Conservation (phyloP, 2,329 filamentous ascomycete species). For the Colletotrichum liriopes region DNA sequence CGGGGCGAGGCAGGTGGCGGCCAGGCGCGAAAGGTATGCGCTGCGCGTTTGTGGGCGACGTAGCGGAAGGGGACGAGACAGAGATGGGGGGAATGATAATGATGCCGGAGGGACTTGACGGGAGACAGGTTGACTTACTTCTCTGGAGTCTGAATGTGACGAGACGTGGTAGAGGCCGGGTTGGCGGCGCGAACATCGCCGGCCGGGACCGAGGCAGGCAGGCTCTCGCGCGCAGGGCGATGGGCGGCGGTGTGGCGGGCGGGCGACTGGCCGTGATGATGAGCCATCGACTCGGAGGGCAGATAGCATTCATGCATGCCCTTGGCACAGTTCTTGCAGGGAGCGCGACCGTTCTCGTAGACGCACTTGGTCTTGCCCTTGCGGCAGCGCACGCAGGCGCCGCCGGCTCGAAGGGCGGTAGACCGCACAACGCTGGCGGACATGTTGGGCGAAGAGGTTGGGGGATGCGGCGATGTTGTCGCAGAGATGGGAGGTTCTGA, state of each 20-base stretch:
- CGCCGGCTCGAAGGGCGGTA: slow-evolving; percentile 73
- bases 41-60: neutral
- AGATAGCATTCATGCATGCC: slow-evolving; percentile 76
- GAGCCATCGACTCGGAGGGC: slow-evolving; percentile 72
- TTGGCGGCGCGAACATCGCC: slow-evolving; percentile 60
- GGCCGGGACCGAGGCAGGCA: slow-evolving; percentile 66
- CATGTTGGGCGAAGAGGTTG: slow-evolving; percentile 52
- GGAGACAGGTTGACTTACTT: slow-evolving; percentile 64
- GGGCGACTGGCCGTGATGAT: slow-evolving; percentile 73
- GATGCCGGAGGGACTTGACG: slow-evolving; percentile 17
- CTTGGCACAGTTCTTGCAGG: slow-evolving; percentile 76
- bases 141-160: slow-evolving; percentile 65
- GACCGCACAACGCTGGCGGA: slow-evolving; percentile 66
- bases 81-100: slow-evolving; percentile 29
- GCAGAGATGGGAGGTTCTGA: slow-evolving; percentile 3
- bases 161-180: slow-evolving; percentile 62
- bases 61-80: slow-evolving; percentile 12
- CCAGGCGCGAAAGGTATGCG: slow-evolving; percentile 11
- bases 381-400: slow-evolving; percentile 74
- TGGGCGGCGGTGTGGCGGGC: slow-evolving; percentile 64
- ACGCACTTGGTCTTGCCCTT: slow-evolving; percentile 77
- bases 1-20: slow-evolving; percentile 19
- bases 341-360: slow-evolving; percentile 74
- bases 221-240: slow-evolving; percentile 67
- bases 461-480: slow-evolving; percentile 1